phyloP scores from a whole-genome alignment of 148 eudicot genomes.

The Fagopyrum esculentum region DNA sequence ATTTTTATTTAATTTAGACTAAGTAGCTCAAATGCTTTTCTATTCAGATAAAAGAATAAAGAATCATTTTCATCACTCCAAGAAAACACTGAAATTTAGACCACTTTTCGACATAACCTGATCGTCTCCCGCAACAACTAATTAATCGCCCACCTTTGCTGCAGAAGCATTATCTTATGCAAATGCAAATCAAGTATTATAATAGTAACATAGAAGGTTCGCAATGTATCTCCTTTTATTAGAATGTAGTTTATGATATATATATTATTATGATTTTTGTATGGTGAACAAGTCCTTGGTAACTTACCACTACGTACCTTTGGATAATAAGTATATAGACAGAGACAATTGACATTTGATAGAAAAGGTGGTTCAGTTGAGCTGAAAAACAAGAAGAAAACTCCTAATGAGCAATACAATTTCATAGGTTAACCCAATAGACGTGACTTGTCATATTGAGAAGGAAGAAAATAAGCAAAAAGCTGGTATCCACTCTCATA shows the following conservation, averaged over 20 bases:
- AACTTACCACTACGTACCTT: too few relatives aligned
- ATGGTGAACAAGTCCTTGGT: neutral
- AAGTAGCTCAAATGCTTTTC: neutral
- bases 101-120: slow-evolving; percentile 4
- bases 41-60: neutral
- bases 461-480: neutral
- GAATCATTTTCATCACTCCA: neutral
- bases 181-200: neutral
- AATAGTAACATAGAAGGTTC: too few relatives aligned
- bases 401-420: neutral
- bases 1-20: neutral
- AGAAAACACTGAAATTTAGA: slow-evolving; percentile 9
- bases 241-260: too few relatives aligned
- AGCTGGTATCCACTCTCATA: neutral
- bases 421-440: neutral
- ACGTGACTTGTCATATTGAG: neutral
- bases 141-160: slow-evolving; percentile 5
- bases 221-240: neutral
- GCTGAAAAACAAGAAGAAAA: neutral
- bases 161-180: neutral
- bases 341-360: neutral
- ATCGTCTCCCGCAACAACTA: neutral
- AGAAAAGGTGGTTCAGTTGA: neutral
- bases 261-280: neutral
- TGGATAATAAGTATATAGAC: neutral